Percentiles rank a stretch among this genome's conserved stretches.
phyloP scores from a whole-genome alignment of 305 asterid genomes.

The Solanum hybrid region DNA sequence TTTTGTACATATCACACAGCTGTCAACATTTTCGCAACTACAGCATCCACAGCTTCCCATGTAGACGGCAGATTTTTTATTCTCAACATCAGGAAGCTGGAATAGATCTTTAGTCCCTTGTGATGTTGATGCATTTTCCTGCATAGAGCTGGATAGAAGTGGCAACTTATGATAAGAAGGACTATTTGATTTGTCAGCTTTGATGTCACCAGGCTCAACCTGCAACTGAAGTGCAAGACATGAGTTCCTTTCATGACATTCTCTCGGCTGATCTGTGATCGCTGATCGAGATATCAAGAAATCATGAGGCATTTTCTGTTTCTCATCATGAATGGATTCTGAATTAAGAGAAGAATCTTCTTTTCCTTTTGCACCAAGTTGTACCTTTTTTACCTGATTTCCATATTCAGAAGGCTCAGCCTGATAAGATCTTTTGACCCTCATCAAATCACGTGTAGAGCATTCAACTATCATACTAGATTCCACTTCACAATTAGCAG shows the following conservation, averaged over 20 bases:
- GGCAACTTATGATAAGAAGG: constrained; percentile 21
- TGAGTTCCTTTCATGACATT: constrained; percentile 18
- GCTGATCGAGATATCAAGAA: constrained; percentile 16
- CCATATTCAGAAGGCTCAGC: constrained; percentile 33
- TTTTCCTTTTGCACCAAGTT: constrained; percentile 13
- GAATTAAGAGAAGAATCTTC: constrained; percentile 16
- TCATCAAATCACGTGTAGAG: constrained; percentile 86
- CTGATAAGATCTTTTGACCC: constrained; percentile 64
- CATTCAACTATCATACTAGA: constrained; percentile 37
- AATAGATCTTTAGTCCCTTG: background rate
- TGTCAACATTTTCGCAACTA: constrained; percentile 11
- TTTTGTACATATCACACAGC: constrained; percentile 10
- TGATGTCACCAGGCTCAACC: constrained; percentile 20
- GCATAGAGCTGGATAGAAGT: constrained; percentile 21
- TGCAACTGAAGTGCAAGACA: constrained; percentile 15
- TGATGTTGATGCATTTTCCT: constrained; percentile 8
- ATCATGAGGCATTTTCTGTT: constrained; percentile 16
- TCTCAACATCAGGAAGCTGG: constrained; percentile 6
- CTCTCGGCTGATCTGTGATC: constrained; percentile 22
- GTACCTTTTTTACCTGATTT: constrained; percentile 16
- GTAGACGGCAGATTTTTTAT: constrained; percentile 9
- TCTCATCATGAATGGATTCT: constrained; percentile 16
- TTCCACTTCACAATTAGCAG: constrained; percentile 23
- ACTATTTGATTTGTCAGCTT: constrained; percentile 15
- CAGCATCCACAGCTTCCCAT: constrained; percentile 15